phyloP scores from a whole-genome alignment of 140 eudicot species.

The Cichorium intybus region DNA sequence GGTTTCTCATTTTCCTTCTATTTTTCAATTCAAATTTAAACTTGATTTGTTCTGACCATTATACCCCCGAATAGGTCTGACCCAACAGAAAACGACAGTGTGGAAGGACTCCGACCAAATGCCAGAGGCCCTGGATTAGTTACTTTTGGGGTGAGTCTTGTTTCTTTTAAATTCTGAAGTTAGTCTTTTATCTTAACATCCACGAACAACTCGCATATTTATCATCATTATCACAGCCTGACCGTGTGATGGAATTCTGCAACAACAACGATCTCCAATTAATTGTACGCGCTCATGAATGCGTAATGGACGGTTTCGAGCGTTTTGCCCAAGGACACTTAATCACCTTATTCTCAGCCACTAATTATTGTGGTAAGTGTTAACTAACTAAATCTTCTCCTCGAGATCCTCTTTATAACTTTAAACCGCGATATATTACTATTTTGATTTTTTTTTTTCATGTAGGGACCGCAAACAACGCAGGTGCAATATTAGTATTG shows the following conservation, averaged over 20 bases:
- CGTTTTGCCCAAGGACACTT: constrained; percentile 99
- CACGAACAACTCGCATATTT: not conserved
- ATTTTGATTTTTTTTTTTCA: not conserved
- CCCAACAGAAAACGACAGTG: constrained; percentile 95
- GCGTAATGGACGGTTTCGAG: constrained; percentile 99
- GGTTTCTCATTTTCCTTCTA: constrained; percentile 20
- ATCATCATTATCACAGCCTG: constrained; percentile 58
- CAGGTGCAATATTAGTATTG: constrained; percentile 97
- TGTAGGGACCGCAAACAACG: constrained; percentile 97
- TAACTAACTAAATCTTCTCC: not conserved
- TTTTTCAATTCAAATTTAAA: not conserved
- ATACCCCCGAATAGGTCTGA: constrained; percentile 71
- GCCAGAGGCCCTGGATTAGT: constrained; percentile 99
- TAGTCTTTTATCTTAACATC: not conserved
- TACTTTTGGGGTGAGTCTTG: constrained; percentile 89
- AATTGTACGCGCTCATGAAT: constrained; percentile 98
- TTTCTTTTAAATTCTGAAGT: not conserved
- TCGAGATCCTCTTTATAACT: constrained; percentile 16
- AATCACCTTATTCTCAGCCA: constrained; percentile 96
- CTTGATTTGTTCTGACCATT: not conserved
- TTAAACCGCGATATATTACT: not conserved
- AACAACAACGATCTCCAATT: constrained; percentile 95
- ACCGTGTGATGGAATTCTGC: constrained; percentile 98
- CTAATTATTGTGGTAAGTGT: constrained; percentile 95
- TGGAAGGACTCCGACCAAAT: constrained; percentile 95